Percentiles rank a stretch among this genome's conserved stretches.
Evolutionary conservation across 2,329 filamentous ascomycete species (phyloP).

Genomic region (Lachnellula hyalina): DNA sequence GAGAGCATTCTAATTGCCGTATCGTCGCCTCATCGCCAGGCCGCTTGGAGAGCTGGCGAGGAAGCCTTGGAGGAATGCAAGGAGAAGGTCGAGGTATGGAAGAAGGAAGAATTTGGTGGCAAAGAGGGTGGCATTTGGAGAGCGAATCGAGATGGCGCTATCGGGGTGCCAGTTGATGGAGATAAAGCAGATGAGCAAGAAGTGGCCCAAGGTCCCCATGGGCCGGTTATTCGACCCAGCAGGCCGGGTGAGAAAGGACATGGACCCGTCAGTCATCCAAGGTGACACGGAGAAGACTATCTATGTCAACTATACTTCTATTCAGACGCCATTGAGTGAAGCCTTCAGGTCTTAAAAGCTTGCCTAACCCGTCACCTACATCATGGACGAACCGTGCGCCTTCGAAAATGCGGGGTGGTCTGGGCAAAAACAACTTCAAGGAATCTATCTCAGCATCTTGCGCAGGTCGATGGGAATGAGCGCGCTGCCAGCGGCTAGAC

Average conservation of each 20-base stretch:
- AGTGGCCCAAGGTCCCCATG: constrained; percentile 15
- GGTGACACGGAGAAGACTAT: background rate
- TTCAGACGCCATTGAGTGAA: too few relatives aligned
- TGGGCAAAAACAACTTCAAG: too few relatives aligned
- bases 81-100: constrained; percentile 88
- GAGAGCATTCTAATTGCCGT: constrained; percentile 90
- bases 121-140: constrained; percentile 76
- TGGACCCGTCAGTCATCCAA: constrained; percentile 22
- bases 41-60: constrained; percentile 83
- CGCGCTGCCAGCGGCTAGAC: too few relatives aligned
- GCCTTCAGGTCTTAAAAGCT: too few relatives aligned
- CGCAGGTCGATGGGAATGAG: too few relatives aligned
- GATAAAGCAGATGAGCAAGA: constrained; percentile 3
- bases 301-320: too few relatives aligned
- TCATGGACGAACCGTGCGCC: too few relatives aligned
- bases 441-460: too few relatives aligned
- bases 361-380: too few relatives aligned
- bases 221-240: constrained; percentile 19
- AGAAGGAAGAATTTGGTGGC: constrained; percentile 78
- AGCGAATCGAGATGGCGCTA: constrained; percentile 71
- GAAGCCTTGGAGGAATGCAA: constrained; percentile 86
- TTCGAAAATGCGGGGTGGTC: too few relatives aligned
- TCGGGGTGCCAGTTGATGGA: constrained; percentile 18
- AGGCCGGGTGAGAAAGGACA: constrained; percentile 25
- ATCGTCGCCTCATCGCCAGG: constrained; percentile 73